Evolutionary conservation across 2,329 filamentous ascomycete genomes (phyloP).

Genomic region (Malbranchea cinnamomea): DNA sequence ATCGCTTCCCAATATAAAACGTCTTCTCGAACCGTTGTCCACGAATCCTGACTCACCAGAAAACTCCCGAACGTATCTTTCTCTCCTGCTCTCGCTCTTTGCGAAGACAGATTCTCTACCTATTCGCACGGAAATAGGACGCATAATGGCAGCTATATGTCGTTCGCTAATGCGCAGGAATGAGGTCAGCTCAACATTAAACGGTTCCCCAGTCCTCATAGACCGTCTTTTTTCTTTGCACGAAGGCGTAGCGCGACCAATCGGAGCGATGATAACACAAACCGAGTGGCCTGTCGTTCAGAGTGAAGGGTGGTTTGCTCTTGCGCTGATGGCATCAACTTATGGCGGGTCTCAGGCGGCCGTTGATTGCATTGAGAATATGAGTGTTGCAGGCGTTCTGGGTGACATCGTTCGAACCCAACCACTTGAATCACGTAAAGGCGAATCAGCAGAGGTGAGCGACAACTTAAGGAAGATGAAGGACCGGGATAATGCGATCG

Average conservation of each 20-base stretch:
- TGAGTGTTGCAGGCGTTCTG: constrained; percentile 20
- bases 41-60: constrained; percentile 16
- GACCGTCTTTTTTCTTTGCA: constrained; percentile 22
- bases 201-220: constrained; percentile 13
- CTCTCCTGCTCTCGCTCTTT: constrained; percentile 27
- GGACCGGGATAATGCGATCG: constrained; percentile 27
- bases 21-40: constrained; percentile 20
- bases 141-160: constrained; percentile 29
- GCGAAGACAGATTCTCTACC: constrained; percentile 28
- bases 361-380: constrained; percentile 20
- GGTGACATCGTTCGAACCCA: constrained; percentile 17
- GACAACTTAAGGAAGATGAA: constrained; percentile 18
- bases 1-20: constrained; percentile 23
- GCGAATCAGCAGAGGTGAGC: constrained; percentile 10
- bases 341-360: constrained; percentile 20
- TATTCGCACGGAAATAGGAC: constrained; percentile 33
- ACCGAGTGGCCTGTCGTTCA: constrained; percentile 33
- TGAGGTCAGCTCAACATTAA: constrained; percentile 7
- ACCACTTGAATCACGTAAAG: constrained; percentile 11
- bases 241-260: constrained; percentile 21
- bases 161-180: constrained; percentile 8
- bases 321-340: constrained; percentile 31
- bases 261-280: constrained; percentile 31
- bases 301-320: constrained; percentile 35
- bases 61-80: constrained; percentile 23